These are phyloP conservation scores for Testicularia cyperi DNA, from an alignment of 1,284 basidiomycete genomes.

Conservation along the genomic window DNA sequence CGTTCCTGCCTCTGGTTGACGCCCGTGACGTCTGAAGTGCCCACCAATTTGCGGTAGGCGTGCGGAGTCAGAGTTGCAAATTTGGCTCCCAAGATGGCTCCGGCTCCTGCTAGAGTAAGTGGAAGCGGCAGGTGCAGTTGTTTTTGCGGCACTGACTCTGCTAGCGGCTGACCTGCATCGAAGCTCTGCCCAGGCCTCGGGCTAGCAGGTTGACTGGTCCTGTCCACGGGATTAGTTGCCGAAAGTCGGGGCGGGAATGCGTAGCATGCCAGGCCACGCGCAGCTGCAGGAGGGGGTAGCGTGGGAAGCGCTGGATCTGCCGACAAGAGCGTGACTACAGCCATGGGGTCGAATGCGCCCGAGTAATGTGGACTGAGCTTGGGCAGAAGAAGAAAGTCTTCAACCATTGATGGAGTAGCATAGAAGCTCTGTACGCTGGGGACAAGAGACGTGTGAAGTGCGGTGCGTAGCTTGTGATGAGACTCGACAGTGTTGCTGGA, in stretches of 20 bases:
- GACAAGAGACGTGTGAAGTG: constrained; percentile 34
- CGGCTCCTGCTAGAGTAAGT: constrained; percentile 40
- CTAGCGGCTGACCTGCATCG: neutral
- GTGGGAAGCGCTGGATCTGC: constrained; percentile 46
- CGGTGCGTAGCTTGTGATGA: constrained; percentile 60
- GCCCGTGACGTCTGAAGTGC: constrained; percentile 23
- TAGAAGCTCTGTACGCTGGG: constrained; percentile 70
- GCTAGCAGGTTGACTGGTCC: too few species aligned
- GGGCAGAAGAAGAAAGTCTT: constrained; percentile 79
- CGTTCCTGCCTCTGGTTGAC: constrained; percentile 31
- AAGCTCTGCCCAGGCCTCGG: too few species aligned
- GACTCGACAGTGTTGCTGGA: constrained; percentile 60
- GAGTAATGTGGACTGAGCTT: constrained; percentile 72
- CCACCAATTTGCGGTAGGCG: constrained; percentile 48
- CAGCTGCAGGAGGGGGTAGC: constrained; percentile 49
- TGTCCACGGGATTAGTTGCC: neutral
- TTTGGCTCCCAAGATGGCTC: constrained; percentile 46
- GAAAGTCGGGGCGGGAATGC: constrained; percentile 43
- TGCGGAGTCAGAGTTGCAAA: constrained; percentile 31
- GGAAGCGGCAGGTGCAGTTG: constrained; percentile 46
- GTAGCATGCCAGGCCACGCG: constrained; percentile 45
- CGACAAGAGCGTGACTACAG: constrained; percentile 65
- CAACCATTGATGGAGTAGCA: constrained; percentile 52
- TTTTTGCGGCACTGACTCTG: constrained; percentile 6
- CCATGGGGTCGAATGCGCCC: constrained; percentile 71